Evolutionary conservation across 192 early-diverging fungal species (phyloP), one percentile per base, ranked within the genome.

Genomic region (Coemansia pectinata): DNA sequence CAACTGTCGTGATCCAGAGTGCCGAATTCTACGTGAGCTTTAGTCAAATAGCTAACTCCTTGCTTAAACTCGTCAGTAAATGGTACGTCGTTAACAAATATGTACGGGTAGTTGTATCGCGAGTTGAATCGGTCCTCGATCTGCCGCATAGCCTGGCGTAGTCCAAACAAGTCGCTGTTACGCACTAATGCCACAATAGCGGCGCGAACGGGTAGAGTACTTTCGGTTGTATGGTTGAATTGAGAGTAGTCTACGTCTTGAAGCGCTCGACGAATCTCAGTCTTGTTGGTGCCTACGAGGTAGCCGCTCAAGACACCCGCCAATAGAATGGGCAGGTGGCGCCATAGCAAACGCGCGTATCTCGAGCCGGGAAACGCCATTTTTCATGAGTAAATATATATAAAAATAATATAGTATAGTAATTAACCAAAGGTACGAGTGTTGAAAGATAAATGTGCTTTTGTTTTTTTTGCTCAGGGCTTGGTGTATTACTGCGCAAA

Each of bases 91-190:
- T 93, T 94, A 27, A 94, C 68, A 68, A 93, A 93, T 9, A 94
- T 88, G 77, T 93, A 94, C n/a, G 92, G 92, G 72, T 94, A 94
- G 64, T 89, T 73, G 82, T 86, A 92, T 11, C 87, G 81, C 62
- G 71, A 77, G 80, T 93, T 93, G 79, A 93, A 93, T 42, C 86
- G 85, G 67, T 88, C 79, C 67, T 93, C 87, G 15, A 93, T 67
- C 50, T 90, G 84, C 8, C 76, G 70, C 7, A 93, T 76, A 0
- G 90, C 65, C 29, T 70, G 69, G 33, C 77, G 77, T 61, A 92
- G 67, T 6, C 74, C 87, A 45, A 84, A 77, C 53, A 89, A 79
- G 36, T 93, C 91, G 21, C 72, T 78, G 85, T 93, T 92, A 55
- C 89, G 76, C 57, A 90, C 88, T 27, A 93, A 69, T 11, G 88